A percentile compares a stretch with the other conserved stretches of the same genome.
Conservation (phyloP, 2,329 filamentous ascomycete species). For the Colletotrichum spaethianum region DNA sequence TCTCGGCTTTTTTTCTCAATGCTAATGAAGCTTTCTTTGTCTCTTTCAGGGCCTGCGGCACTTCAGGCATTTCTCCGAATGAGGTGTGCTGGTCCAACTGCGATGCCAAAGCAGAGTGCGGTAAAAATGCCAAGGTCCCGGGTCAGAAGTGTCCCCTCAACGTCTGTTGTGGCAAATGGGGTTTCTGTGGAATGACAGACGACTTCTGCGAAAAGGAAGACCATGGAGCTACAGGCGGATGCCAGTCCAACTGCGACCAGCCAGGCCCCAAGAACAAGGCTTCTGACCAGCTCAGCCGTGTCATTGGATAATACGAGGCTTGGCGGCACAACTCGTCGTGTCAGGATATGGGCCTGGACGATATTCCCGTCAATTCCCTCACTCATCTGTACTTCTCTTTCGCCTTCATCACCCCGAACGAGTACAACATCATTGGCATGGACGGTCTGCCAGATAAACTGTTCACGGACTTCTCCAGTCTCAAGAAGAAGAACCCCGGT, state of each 20-base stretch:
- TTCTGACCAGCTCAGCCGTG: too few relatives aligned
- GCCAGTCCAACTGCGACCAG: slow-evolving; percentile 43
- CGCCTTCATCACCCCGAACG: slow-evolving; percentile 49
- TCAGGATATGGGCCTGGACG: background rate
- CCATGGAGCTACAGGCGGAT: slow-evolving; percentile 33
- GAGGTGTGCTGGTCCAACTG: slow-evolving; percentile 51
- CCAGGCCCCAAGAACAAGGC: too few relatives aligned
- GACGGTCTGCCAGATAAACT: slow-evolving; percentile 40
- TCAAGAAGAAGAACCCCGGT: slow-evolving; percentile 47
- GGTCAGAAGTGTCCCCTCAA: slow-evolving; percentile 53
- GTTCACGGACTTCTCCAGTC: slow-evolving; percentile 46
- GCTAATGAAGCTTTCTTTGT: background rate
- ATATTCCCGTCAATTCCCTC: slow-evolving; percentile 43
- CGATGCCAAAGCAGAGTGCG: slow-evolving; percentile 52
- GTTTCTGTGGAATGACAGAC: slow-evolving; percentile 51
- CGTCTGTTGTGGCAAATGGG: slow-evolving; percentile 52
- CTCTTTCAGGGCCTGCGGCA: slow-evolving; percentile 42
- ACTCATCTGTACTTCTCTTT: slow-evolving; percentile 53
- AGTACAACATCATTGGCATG: slow-evolving; percentile 49
- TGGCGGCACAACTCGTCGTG: background rate
- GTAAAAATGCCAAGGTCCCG: slow-evolving; percentile 44
- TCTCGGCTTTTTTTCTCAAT: background rate
- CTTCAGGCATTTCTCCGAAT: slow-evolving; percentile 44
- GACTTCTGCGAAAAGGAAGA: slow-evolving; percentile 25
- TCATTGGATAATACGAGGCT: background rate